phyloP scores from a whole-genome alignment of 768 basidiomycete genomes.

The Cyathus striatus region DNA sequence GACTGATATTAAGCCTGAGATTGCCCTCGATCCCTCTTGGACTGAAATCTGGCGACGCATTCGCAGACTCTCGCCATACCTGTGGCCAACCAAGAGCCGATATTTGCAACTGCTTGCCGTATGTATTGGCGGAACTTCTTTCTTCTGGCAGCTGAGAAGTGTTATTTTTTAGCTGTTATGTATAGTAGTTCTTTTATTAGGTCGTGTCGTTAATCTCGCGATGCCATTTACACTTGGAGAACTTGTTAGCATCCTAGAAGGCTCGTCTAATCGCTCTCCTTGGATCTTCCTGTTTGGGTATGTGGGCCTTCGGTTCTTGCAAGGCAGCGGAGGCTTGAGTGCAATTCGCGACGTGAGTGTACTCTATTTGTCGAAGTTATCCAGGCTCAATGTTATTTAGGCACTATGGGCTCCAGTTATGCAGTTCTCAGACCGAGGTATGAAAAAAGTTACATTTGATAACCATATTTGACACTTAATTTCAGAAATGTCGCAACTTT shows the following conservation, averaged over 20 bases:
- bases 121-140: slow-evolving; percentile 23
- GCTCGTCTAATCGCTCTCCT: slow-evolving; percentile 38
- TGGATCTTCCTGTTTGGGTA: slow-evolving; percentile 73
- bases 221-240: slow-evolving; percentile 69
- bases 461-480: no score
- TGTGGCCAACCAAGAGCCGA: slow-evolving; percentile 73
- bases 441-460: no score
- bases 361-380: no score
- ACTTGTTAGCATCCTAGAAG: slow-evolving; percentile 54
- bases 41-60: slow-evolving; percentile 62
- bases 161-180: slow-evolving; percentile 29
- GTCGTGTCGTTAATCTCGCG: slow-evolving; percentile 70
- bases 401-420: slow-evolving; percentile 84
- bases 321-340: slow-evolving; percentile 71
- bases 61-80: slow-evolving; percentile 64
- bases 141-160: background rate
- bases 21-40: slow-evolving; percentile 66
- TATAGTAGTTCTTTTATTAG: slow-evolving; percentile 62
- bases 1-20: slow-evolving; percentile 42
- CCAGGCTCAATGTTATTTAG: slow-evolving; percentile 19
- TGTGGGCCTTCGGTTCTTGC: slow-evolving; percentile 63
- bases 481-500: slow-evolving; percentile 86
- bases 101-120: slow-evolving; percentile 70
- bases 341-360: slow-evolving; percentile 54
- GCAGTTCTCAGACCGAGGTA: slow-evolving; percentile 78